phyloP scores from a whole-genome alignment of 495 filamentous ascomycete species.

The Neurospora sp. region DNA sequence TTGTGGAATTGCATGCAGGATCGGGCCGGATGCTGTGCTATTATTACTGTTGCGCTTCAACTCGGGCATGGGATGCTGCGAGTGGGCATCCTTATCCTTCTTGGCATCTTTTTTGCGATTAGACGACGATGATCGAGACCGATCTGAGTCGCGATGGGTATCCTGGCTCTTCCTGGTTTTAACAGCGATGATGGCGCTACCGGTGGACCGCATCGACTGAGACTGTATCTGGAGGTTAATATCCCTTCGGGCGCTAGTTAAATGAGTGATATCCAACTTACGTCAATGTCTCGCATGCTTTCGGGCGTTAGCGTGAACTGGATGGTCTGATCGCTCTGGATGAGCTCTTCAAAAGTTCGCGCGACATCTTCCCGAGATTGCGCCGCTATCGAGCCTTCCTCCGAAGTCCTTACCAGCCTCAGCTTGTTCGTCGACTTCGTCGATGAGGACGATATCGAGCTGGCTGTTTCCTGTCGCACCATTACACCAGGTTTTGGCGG shows the following conservation, averaged over 20 bases:
- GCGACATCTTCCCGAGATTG: slow-evolving; percentile 30
- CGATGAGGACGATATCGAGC: slow-evolving; percentile 28
- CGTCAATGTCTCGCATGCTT: slow-evolving; percentile 77
- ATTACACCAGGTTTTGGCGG: not conserved
- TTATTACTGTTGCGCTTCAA: slow-evolving; percentile 15
- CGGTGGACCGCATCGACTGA: slow-evolving; percentile 25
- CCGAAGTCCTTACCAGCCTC: slow-evolving; percentile 38
- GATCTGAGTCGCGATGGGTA: slow-evolving; percentile 17
- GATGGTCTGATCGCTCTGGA: slow-evolving; percentile 82
- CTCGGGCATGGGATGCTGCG: slow-evolving; percentile 29
- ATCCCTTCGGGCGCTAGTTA: not conserved
- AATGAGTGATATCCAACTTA: slow-evolving; percentile 29
- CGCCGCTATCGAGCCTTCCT: slow-evolving; percentile 30
- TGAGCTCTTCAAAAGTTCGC: slow-evolving; percentile 70
- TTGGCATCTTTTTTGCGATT: slow-evolving; percentile 20
- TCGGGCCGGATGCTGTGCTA: not conserved
- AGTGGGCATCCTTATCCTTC: slow-evolving; percentile 26
- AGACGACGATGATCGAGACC: slow-evolving; percentile 32
- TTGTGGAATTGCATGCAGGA: slow-evolving; percentile 2
- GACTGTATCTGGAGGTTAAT: slow-evolving; percentile 20
- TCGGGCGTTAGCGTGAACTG: slow-evolving; percentile 89
- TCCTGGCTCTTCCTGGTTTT: slow-evolving; percentile 36
- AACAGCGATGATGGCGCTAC: slow-evolving; percentile 26
- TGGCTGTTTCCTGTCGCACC: slow-evolving; percentile 6
- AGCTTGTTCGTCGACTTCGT: slow-evolving; percentile 33